Base-by-base conservation (phyloP, 768 basidiomycete species). In the Infundibulicybe gibba region DNA sequence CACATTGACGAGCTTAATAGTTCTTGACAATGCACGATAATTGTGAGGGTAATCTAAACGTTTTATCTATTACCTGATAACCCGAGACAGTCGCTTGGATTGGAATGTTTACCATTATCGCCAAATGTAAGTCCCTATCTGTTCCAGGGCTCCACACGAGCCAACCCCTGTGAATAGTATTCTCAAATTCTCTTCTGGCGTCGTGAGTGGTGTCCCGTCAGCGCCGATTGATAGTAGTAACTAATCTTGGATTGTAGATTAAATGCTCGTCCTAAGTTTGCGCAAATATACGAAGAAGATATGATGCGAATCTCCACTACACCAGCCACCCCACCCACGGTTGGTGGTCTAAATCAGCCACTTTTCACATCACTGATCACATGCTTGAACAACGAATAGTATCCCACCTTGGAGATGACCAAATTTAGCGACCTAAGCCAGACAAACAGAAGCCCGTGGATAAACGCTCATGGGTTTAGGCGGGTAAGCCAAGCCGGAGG, bases 61-160 rank as follows among this genome's bases (percentile, higher is more conserved):
- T 5, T 37, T 10, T 39, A 10, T 49, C n/a, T 20, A 14, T 11
- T 10, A 32, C 17, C 30, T 5, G 25, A 25, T 8, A 8, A 8
- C 25, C 25, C 44, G 2, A 12, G 21, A 32, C 38, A 58, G 56
- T 55, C 44, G 43, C 53, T 32, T 55, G 56, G 56, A 51, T 58
- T 30, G 54, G 49, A 13, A 37, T 54, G 21, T 53, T 58, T 30
- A 47, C 52, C 12, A 44, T 58, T 5, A 47, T 51, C 12, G 47
- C 56, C 0, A 48, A 52, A 30, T 31, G 56, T 58, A 51, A 39
- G 52, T 39, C 12, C 44, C 17, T 17, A n/a, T 20, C 11, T 11
- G n/a, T n/a, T 8, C 25, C 4, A 25, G 25, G 25, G 25, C 25
- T 8, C 4, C 25, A 25, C 25, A 25, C 8, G 25, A 25, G 25